Base-by-base conservation (phyloP, 768 basidiomycete species). In the Hygrophoropsis aurantiaca region DNA sequence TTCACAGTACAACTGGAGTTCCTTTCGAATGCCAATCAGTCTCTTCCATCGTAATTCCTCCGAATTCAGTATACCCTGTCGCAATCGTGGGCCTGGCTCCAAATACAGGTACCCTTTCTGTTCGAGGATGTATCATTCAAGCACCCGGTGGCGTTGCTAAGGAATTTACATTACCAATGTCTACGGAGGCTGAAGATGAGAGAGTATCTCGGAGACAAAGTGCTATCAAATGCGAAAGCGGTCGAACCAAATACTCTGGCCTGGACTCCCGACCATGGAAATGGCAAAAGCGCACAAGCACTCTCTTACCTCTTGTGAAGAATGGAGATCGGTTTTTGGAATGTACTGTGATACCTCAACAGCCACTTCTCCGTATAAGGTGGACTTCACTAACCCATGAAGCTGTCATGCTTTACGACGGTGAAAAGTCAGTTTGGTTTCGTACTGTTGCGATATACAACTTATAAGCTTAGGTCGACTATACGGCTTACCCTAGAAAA, bases 381-480 rank as follows among this genome's bases (percentile, higher is more conserved):
- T 74, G 90, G 60, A 90, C 87, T 13, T 91, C 90, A n/a, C 70
- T 97, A 18, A 94, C 89, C 1, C 93, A 97, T 56, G 93, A 92
- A 1, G 92, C 94, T 0, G 71, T 97, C 20, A 95, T 97, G 91
- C 72, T 98, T 42, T 97, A 95, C 59, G 82, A 95, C 40, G 97
- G 97, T 26, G 97, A 99, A 72, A 84, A 70, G 94, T 93, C 69
- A 5, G 4, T 13, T 27, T 46, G 21, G 19, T 18, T 30, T 52
- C 13, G 13, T 5, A 42, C 19, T 24, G 42, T 15, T 9, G 4
- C 20, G 40, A 46, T 24, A 32, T 40, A 46, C 42, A 51, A 44
- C 49, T 52, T 40, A 59, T 46, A 24, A 2, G 35, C 42, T 40
- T 37, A 97, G 95, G 61, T 89, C 91, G 2, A 80, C 73, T 5